Conservation (phyloP, 345 rosid genomes). For the Noccaea caerulescens region DNA sequence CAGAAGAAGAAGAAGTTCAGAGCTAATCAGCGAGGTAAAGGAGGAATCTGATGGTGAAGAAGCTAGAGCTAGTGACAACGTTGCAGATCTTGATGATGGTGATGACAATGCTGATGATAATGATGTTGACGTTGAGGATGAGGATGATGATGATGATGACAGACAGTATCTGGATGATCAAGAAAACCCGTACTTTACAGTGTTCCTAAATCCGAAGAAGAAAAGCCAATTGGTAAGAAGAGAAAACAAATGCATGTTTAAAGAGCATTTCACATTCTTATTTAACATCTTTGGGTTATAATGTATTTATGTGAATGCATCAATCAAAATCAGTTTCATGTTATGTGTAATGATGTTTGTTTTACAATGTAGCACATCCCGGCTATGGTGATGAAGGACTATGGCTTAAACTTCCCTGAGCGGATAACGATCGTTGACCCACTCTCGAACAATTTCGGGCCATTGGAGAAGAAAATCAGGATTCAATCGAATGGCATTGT, state of each 20-base stretch:
- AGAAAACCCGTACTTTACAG: not conserved
- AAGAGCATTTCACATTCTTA: not conserved
- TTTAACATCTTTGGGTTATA: not conserved
- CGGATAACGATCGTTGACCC: constrained; percentile 20
- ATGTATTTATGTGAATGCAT: not conserved
- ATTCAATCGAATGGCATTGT: constrained; percentile 13
- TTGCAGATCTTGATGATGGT: not conserved
- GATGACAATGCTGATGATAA: constrained; percentile 8
- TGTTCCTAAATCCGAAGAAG: constrained; percentile 22
- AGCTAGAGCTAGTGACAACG: not conserved
- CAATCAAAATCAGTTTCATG: not conserved
- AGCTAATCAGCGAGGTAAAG: not conserved
- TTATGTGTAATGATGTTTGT: constrained; percentile 4
- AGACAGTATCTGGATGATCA: constrained; percentile 22
- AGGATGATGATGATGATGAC: not conserved
- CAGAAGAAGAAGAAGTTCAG: not conserved
- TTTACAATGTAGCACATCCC: constrained; percentile 33
- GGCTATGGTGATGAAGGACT: constrained; percentile 18
- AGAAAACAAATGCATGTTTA: not conserved
- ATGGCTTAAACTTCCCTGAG: constrained; percentile 28
- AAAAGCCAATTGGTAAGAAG: constrained; percentile 35
- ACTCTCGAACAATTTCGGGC: not conserved
- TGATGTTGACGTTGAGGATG: constrained; percentile 11
- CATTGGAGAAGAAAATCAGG: constrained; percentile 17
- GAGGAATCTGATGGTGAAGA: constrained; percentile 5